Conservation (phyloP, 345 rosid species). For the Geranium rotundifolium region DNA sequence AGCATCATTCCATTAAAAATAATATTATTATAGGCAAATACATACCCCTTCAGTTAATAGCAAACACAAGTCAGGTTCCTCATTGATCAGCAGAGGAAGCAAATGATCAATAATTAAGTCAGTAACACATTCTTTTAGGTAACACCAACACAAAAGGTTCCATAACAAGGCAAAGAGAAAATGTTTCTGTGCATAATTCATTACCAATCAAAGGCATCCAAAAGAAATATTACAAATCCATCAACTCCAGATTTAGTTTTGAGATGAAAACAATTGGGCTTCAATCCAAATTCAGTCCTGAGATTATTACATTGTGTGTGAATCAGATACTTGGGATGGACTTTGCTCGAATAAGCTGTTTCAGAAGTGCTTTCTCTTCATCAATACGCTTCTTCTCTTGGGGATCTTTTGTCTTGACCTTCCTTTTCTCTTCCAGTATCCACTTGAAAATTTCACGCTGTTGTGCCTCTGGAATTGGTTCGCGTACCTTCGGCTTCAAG, state of each 20-base stretch:
- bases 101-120: too few species aligned
- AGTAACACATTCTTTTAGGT: too few species aligned
- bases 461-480: slow-evolving; percentile 52
- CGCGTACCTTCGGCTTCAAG: slow-evolving; percentile 14
- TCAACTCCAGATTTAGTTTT: neutral
- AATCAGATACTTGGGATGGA: slow-evolving; percentile 48
- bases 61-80: too few species aligned
- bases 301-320: neutral
- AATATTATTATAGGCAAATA: neutral
- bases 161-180: too few species aligned
- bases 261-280: neutral
- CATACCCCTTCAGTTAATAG: too few species aligned
- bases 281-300: neutral
- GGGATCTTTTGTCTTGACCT: slow-evolving; percentile 51
- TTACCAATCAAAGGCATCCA: neutral
- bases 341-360: slow-evolving; percentile 58
- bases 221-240: neutral
- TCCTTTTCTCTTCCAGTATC: slow-evolving; percentile 90
- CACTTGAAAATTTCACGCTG: slow-evolving; percentile 80
- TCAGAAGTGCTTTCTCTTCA: slow-evolving; percentile 77
- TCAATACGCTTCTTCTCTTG: slow-evolving; percentile 67
- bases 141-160: too few species aligned
- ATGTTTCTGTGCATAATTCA: neutral
- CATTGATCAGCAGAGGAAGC: too few species aligned
- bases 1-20: slow-evolving; percentile 24